Percentiles rank a stretch among this genome's conserved stretches.
These are phyloP conservation scores for Aspergillus sp. DNA, from an alignment of 2,329 filamentous ascomycete genomes.

Conservation along the genomic window DNA sequence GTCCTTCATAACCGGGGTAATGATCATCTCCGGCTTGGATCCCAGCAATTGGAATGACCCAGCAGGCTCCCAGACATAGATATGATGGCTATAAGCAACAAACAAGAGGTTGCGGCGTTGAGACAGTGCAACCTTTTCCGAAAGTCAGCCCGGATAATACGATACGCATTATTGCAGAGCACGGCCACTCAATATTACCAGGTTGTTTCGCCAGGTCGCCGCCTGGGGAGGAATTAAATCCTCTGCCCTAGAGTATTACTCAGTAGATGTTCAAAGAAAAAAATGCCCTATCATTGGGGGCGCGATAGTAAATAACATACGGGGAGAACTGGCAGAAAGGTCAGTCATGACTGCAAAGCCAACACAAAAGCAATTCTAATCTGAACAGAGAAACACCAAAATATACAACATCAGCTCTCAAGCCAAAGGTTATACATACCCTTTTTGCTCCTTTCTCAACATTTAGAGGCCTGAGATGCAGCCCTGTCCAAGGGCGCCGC, in stretches of 20 bases:
- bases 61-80: conserved; percentile 39
- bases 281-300: too few species aligned
- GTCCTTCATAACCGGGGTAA: conserved; percentile 36
- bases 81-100: conserved; percentile 31
- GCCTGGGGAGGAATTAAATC: conserved; percentile 22
- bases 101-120: conserved; percentile 42
- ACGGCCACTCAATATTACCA: conserved; percentile 22
- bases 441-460: conserved; percentile 24
- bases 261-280: neutral
- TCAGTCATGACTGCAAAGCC: neutral
- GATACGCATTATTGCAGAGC: neutral
- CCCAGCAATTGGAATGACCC: conserved; percentile 35
- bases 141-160: conserved; percentile 3
- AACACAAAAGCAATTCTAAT: neutral
- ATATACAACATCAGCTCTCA: neutral
- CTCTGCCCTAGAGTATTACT: conserved; percentile 16
- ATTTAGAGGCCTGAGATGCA: conserved; percentile 22
- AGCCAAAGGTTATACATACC: conserved; percentile 19
- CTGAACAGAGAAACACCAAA: conserved; percentile 7
- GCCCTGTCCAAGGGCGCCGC: conserved; percentile 14
- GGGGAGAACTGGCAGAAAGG: conserved; percentile 10
- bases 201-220: conserved; percentile 37
- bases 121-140: conserved; percentile 33
- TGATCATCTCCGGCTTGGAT: conserved; percentile 32
- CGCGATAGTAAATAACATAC: conserved; percentile 5